A percentile compares a stretch with the other conserved stretches of the same genome.
These are phyloP conservation scores for Cordyceps cateniannulata DNA, from an alignment of 2,329 filamentous ascomycete species.

Conservation along the genomic window DNA sequence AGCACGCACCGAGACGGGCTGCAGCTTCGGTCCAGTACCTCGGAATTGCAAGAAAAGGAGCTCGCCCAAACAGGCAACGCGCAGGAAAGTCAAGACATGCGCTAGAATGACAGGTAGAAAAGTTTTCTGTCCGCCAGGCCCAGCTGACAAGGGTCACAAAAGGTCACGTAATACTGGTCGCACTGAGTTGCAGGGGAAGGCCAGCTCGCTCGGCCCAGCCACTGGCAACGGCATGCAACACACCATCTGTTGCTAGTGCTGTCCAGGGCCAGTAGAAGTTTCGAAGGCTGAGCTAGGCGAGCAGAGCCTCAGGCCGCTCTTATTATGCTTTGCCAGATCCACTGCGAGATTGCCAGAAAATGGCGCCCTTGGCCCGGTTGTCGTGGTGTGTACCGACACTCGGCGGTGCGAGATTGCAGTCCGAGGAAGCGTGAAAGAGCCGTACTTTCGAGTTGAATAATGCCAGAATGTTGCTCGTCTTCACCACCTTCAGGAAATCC, in stretches of 20 bases:
- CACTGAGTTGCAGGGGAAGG: not conserved
- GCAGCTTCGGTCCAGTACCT: not conserved
- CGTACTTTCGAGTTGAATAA: not conserved
- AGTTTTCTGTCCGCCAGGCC: not conserved
- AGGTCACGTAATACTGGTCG: not conserved
- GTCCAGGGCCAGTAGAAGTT: not conserved
- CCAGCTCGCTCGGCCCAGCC: not conserved
- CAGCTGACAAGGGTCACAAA: not conserved
- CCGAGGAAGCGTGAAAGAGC: not conserved
- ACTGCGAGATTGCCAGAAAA: conserved; percentile 9
- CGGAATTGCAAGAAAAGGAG: not conserved
- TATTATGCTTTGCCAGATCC: conserved; percentile 7
- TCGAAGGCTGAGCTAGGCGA: conserved; percentile 2
- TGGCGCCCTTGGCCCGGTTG: not conserved
- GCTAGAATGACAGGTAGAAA: conserved; percentile 11
- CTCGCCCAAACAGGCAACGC: not conserved
- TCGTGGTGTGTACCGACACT: not conserved
- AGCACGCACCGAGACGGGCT: not conserved
- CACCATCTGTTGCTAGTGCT: not conserved
- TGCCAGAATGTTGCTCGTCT: not conserved
- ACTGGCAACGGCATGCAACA: conserved; percentile 7
- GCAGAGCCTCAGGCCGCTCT: conserved; percentile 10
- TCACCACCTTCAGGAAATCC: not conserved
- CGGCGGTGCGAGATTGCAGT: not conserved
- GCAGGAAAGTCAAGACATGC: conserved; percentile 1